phyloP scores from a whole-genome alignment of 2,329 filamentous ascomycete genomes.

The Zasmidium cellare region DNA sequence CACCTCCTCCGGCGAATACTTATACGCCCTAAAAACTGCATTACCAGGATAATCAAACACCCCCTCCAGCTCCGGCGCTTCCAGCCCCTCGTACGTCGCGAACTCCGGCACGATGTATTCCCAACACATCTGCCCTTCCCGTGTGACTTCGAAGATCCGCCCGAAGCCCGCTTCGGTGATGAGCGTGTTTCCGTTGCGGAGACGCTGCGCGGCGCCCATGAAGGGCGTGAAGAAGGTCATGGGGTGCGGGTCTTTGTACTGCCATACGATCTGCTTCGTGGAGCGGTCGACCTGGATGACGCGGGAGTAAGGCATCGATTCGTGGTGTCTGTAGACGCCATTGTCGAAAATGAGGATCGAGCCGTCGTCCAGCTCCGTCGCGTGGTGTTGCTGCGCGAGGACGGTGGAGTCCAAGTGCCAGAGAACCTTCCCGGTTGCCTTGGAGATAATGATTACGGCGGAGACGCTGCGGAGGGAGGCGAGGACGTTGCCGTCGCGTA shows the following conservation, averaged over 20 bases:
- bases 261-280: slow-evolving; percentile 45
- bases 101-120: slow-evolving; percentile 48
- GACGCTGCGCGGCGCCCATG: slow-evolving; percentile 48
- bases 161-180: slow-evolving; percentile 47
- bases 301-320: slow-evolving; percentile 45
- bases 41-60: slow-evolving; percentile 45
- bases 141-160: slow-evolving; percentile 47
- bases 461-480: slow-evolving; percentile 46
- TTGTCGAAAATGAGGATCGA: slow-evolving; percentile 51
- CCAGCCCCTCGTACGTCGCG: slow-evolving; percentile 40
- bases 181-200: slow-evolving; percentile 45
- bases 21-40: slow-evolving; percentile 48
- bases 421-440: slow-evolving; percentile 41
- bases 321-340: slow-evolving; percentile 43
- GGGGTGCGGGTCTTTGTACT: slow-evolving; percentile 44
- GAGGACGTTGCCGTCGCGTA: slow-evolving; percentile 45
- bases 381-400: slow-evolving; percentile 48
- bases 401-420: slow-evolving; percentile 45
- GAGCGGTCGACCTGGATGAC: slow-evolving; percentile 43
- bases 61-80: slow-evolving; percentile 30
- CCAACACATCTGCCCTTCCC: slow-evolving; percentile 43
- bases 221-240: slow-evolving; percentile 49
- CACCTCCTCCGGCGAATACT: slow-evolving; percentile 43
- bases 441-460: slow-evolving; percentile 45
- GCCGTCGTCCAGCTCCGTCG: slow-evolving; percentile 43